A percentile compares a stretch with the other conserved stretches of the same genome.
Evolutionary conservation across 148 eudicot species (phyloP).

Genomic region (Nyssa sinensis): DNA sequence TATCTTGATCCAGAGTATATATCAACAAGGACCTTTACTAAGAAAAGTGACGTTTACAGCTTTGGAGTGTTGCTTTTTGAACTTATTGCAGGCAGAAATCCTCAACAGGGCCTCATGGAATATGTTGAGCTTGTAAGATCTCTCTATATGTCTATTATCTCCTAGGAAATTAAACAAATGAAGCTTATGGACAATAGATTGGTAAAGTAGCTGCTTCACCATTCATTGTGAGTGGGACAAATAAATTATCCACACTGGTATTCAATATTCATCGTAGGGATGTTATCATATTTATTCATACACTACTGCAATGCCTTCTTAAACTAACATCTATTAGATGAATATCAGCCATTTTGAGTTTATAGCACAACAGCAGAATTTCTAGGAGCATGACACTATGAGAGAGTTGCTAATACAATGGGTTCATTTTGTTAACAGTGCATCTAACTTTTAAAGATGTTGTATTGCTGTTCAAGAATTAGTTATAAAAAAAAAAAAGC

Average conservation of each 20-base stretch:
- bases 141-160: not conserved
- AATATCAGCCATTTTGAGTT: not conserved
- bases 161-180: not conserved
- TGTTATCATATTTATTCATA: not conserved
- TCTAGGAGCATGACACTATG: not conserved
- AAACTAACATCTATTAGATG: not conserved
- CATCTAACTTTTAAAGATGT: too few relatives aligned
- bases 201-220: not conserved
- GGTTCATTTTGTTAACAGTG: too few relatives aligned
- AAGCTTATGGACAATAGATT: not conserved
- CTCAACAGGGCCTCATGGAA: conserved; percentile 90
- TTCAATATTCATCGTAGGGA: not conserved
- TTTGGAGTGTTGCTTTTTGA: conserved; percentile 92
- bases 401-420: too few relatives aligned
- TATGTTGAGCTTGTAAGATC: conserved; percentile 79
- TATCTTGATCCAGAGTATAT: conserved; percentile 97
- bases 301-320: not conserved
- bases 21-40: conserved; percentile 79
- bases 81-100: conserved; percentile 87
- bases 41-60: conserved; percentile 95
- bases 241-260: not conserved
- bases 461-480: too few relatives aligned
- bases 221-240: not conserved
- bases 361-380: too few relatives aligned
- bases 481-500: too few relatives aligned